Conservation (phyloP, 1,284 basidiomycete species). For the Naganishia liquefaciens region DNA sequence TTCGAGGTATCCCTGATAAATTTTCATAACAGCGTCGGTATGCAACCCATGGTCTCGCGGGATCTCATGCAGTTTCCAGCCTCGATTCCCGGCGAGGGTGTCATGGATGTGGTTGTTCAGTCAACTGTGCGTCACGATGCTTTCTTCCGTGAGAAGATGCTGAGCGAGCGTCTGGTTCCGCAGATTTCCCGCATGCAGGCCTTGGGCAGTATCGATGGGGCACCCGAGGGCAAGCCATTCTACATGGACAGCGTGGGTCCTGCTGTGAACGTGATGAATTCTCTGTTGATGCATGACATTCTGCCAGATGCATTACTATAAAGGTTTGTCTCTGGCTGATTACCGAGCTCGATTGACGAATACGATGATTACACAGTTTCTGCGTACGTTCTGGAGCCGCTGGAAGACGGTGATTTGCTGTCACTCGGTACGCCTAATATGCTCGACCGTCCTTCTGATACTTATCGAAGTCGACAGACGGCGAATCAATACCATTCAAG, state of each 20-base stretch:
- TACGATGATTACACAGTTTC: constrained; percentile 37
- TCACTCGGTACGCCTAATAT: constrained; percentile 45
- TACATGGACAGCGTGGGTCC: constrained; percentile 65
- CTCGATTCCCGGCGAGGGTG: constrained; percentile 72
- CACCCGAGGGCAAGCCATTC: constrained; percentile 66
- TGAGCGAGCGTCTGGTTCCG: not conserved
- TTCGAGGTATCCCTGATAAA: not conserved
- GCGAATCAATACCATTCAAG: constrained; percentile 76
- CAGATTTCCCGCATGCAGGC: constrained; percentile 21
- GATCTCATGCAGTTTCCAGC: constrained; percentile 87
- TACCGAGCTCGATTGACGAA: not conserved
- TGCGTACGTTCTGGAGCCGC: constrained; percentile 72
- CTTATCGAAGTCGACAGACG: constrained; percentile 59
- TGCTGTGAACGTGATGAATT: constrained; percentile 8
- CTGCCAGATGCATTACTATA: constrained; percentile 71
- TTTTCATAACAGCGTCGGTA: constrained; percentile 52
- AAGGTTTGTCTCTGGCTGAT: constrained; percentile 57
- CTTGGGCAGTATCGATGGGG: constrained; percentile 62
- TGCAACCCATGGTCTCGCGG: constrained; percentile 59
- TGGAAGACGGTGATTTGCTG: constrained; percentile 61
- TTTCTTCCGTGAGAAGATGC: not conserved
- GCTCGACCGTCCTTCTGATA: constrained; percentile 2
- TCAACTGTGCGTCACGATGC: constrained; percentile 58
- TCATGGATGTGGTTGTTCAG: constrained; percentile 76
- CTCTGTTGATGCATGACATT: constrained; percentile 6